Evolutionary conservation across 768 basidiomycete genomes (phyloP).

Genomic region (Boletus pseudopeckii): DNA sequence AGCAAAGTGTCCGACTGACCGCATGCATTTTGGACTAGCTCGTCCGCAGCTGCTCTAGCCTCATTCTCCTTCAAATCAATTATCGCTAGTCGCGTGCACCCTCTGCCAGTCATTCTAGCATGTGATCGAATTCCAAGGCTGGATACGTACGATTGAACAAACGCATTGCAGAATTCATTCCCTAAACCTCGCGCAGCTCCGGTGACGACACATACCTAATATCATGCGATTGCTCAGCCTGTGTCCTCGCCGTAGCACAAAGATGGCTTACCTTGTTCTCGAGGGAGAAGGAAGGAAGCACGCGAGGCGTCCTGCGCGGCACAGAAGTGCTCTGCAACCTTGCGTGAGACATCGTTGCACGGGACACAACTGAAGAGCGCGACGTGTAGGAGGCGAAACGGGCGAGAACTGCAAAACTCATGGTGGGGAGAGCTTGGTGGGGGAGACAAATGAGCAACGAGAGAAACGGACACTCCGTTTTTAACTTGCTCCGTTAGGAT

Average conservation of each 20-base stretch:
- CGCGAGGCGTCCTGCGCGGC: conserved; percentile 37
- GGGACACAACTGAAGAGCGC: conserved; percentile 14
- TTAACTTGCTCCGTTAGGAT: conserved; percentile 10
- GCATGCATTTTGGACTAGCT: conserved; percentile 57
- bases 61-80: conserved; percentile 77
- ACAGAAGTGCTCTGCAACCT: conserved; percentile 29
- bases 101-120: conserved; percentile 42
- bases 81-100: conserved; percentile 76
- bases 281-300: conserved; percentile 76
- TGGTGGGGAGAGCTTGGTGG: conserved; percentile 16
- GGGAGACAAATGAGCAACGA: conserved; percentile 13
- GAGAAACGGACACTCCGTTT: conserved; percentile 20
- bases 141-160: conserved; percentile 66
- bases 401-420: conserved; percentile 29
- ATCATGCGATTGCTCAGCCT: neutral
- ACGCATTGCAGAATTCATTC: conserved; percentile 85
- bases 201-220: conserved; percentile 85
- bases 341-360: conserved; percentile 1
- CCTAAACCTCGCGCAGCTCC: conserved; percentile 92
- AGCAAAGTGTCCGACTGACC: conserved; percentile 33
- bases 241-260: neutral
- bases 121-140: neutral
- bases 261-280: conserved; percentile 56
- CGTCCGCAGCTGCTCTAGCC: conserved; percentile 61
- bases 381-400: conserved; percentile 18